Evolutionary conservation across 306 rosid genomes (phyloP).

Genomic region (Leucaena leucocephala): DNA sequence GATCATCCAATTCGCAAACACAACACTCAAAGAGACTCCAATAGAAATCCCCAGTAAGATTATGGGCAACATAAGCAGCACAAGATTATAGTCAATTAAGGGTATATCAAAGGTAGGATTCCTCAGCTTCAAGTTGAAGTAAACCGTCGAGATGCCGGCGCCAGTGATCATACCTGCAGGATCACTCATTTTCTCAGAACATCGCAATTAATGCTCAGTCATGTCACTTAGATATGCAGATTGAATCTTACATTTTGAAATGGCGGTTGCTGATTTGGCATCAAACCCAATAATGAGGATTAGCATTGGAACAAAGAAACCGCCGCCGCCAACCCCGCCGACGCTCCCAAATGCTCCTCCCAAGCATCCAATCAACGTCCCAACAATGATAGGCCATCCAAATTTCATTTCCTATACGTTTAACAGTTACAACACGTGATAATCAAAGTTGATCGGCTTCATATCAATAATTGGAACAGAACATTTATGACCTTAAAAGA

Average conservation of each 20-base stretch:
- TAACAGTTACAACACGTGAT: constrained; percentile 2
- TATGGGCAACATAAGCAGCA: constrained; percentile 60
- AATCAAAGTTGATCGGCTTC: constrained; percentile 1
- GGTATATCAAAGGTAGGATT: constrained; percentile 62
- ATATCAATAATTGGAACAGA: background rate
- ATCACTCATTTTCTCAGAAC: background rate
- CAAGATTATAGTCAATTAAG: constrained; percentile 65
- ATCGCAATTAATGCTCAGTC: background rate
- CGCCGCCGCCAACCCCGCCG: constrained; percentile 97
- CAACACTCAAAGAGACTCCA: constrained; percentile 60
- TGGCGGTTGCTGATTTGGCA: constrained; percentile 81
- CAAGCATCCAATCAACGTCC: constrained; percentile 63
- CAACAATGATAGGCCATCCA: constrained; percentile 71
- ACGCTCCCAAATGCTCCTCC: constrained; percentile 94
- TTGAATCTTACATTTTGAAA: constrained; percentile 76
- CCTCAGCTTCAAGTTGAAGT: constrained; percentile 58
- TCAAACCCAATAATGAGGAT: constrained; percentile 80
- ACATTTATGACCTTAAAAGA: background rate
- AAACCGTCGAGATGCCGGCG: constrained; percentile 59
- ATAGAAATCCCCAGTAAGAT: constrained; percentile 69
- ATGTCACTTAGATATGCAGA: background rate
- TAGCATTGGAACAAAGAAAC: constrained; percentile 91
- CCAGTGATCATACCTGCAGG: constrained; percentile 73
- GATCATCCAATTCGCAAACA: constrained; percentile 73
- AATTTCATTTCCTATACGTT: constrained; percentile 63